phyloP scores from a whole-genome alignment of 2,329 filamentous ascomycete genomes.

The Arachnopeziza araneosa region DNA sequence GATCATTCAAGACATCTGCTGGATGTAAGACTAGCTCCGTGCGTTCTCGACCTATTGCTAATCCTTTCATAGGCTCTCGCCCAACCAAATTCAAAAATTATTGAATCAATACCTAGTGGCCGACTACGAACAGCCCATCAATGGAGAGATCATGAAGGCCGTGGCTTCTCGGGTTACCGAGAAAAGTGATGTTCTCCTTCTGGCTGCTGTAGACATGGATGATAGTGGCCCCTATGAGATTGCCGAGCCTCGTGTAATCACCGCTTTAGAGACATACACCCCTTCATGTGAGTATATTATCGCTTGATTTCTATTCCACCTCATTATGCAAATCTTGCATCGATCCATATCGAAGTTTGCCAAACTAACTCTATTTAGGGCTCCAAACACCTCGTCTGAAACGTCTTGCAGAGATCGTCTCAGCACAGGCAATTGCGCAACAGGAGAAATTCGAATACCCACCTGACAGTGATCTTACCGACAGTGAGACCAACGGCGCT shows the following conservation, averaged over 20 bases:
- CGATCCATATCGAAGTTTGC: not conserved
- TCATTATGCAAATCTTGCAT: not conserved
- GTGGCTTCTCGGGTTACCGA: constrained; percentile 95
- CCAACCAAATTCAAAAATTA: constrained; percentile 98
- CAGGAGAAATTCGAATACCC: constrained; percentile 73
- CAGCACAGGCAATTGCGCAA: constrained; percentile 90
- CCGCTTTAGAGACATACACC: constrained; percentile 94
- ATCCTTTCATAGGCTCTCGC: constrained; percentile 64
- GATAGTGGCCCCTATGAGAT: constrained; percentile 98
- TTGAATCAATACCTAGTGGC: constrained; percentile 98
- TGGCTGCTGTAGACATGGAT: constrained; percentile 97
- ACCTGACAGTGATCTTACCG: constrained; percentile 42
- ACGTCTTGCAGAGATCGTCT: constrained; percentile 96
- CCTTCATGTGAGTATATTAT: constrained; percentile 91
- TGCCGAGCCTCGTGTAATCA: constrained; percentile 92
- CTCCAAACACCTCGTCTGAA: constrained; percentile 93
- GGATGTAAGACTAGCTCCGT: constrained; percentile 72
- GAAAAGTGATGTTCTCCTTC: constrained; percentile 91
- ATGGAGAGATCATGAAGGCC: constrained; percentile 99
- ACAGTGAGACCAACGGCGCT: constrained; percentile 27
- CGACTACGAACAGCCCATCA: constrained; percentile 98
- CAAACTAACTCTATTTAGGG: constrained; percentile 50
- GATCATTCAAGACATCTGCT: constrained; percentile 99
- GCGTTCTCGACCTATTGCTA: not conserved
- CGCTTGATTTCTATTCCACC: constrained; percentile 73